Evolutionary conservation across 805 yeast genomes (phyloP).

Genomic region (Torulaspora indica): DNA sequence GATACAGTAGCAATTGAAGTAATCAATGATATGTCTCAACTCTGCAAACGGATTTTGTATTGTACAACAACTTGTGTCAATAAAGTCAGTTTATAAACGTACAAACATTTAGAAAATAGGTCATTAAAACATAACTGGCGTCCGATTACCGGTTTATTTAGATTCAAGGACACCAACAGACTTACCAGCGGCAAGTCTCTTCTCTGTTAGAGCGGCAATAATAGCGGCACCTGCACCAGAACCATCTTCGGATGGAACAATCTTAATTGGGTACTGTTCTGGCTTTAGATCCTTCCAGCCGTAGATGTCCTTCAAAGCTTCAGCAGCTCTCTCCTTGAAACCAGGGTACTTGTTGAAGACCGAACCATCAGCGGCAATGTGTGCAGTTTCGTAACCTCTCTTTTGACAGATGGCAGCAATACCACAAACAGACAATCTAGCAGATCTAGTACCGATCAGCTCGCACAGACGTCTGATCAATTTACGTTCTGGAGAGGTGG

Average conservation of each 20-base stretch:
- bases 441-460: conserved; percentile 85
- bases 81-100: conserved; percentile 2
- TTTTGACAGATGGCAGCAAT: conserved; percentile 90
- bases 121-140: conserved; percentile 12
- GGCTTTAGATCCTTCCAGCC: conserved; percentile 56
- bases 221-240: conserved; percentile 98
- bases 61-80: neutral
- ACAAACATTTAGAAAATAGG: conserved; percentile 11
- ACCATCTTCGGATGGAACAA: conserved; percentile 96
- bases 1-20: neutral
- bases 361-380: conserved; percentile 97
- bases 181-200: conserved; percentile 65
- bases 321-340: conserved; percentile 83
- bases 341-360: conserved; percentile 92
- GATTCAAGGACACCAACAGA: conserved; percentile 51
- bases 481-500: conserved; percentile 75
- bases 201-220: conserved; percentile 89
- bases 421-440: conserved; percentile 90
- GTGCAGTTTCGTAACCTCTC: conserved; percentile 70
- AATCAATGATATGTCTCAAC: too few relatives aligned
- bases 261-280: conserved; percentile 66
- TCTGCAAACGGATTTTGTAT: neutral
- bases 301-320: conserved; percentile 82
- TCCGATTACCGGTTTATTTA: conserved; percentile 5
- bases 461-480: conserved; percentile 78